Percentiles rank a stretch among this genome's conserved stretches.
Conservation (phyloP, 257 asterid genomes). For the Capsicum pubescens region DNA sequence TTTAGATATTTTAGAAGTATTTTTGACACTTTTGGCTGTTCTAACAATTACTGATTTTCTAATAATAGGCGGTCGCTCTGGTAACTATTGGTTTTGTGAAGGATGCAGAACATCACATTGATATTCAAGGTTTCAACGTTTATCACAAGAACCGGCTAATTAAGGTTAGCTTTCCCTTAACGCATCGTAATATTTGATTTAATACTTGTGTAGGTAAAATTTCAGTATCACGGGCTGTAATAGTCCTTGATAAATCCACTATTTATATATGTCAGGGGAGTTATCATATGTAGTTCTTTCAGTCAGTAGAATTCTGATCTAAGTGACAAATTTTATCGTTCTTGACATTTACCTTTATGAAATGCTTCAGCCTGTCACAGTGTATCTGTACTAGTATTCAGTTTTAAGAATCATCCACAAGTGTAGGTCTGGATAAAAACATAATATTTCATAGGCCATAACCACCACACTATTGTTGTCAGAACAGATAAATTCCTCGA, state of each 20-base stretch:
- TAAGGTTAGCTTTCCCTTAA: slow-evolving; percentile 44
- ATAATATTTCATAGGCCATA: not conserved
- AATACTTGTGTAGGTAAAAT: not conserved
- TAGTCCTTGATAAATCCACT: not conserved
- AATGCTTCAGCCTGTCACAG: not conserved
- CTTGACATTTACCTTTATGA: not conserved
- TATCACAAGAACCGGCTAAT: slow-evolving; percentile 87
- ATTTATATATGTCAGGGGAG: not conserved
- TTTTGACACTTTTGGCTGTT: not conserved
- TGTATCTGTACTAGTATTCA: not conserved
- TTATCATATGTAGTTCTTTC: not conserved
- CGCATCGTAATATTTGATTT: not conserved
- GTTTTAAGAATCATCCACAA: not conserved
- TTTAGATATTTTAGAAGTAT: not conserved
- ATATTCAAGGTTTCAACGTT: slow-evolving; percentile 86
- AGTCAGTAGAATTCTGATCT: not conserved
- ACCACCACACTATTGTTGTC: not conserved
- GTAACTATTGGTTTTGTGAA: slow-evolving; percentile 76
- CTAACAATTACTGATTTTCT: not conserved
- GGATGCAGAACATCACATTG: slow-evolving; percentile 77
- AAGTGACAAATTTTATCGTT: not conserved
- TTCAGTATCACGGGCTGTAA: not conserved
- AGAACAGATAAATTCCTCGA: not conserved
- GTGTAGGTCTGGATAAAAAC: not conserved
- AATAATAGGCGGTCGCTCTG: slow-evolving; percentile 40